These are phyloP conservation scores for Colletotrichum neosansevieriae DNA, from an alignment of 2,329 filamentous ascomycete genomes.

Conservation along the genomic window DNA sequence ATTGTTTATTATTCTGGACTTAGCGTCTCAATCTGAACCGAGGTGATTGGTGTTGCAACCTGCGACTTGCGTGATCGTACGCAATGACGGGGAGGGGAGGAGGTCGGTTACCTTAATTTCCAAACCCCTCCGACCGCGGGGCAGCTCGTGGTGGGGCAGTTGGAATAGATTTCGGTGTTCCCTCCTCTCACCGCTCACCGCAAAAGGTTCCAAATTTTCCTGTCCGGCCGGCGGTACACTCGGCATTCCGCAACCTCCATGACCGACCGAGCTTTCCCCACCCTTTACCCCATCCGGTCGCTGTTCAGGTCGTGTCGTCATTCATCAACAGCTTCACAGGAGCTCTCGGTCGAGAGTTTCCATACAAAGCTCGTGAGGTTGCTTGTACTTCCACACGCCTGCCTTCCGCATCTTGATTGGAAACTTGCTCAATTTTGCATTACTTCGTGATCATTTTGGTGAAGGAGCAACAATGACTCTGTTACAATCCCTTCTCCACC, in stretches of 20 bases:
- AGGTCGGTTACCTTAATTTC: slow-evolving; percentile 11
- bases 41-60: not conserved
- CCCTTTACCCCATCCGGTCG: not conserved
- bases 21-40: not conserved
- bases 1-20: slow-evolving; percentile 46
- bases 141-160: slow-evolving; percentile 27
- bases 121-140: slow-evolving; percentile 32
- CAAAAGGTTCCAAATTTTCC: not conserved
- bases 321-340: slow-evolving; percentile 1
- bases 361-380: not conserved
- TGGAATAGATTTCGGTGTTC: not conserved
- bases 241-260: slow-evolving; percentile 13
- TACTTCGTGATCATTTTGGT: no score
- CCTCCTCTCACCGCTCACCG: slow-evolving; percentile 2
- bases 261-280: slow-evolving; percentile 19
- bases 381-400: no score
- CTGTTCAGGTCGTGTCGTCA: slow-evolving; percentile 34
- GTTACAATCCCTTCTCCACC: slow-evolving; percentile 63
- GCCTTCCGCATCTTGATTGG: no score
- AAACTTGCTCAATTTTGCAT: no score
- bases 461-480: slow-evolving; percentile 47
- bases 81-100: not conserved
- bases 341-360: not conserved
- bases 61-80: not conserved
- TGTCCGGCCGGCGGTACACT: no score